A percentile compares a stretch with the other conserved stretches of the same genome.
These are phyloP conservation scores for Suhomyces maxii DNA, from an alignment of 1,139 yeast genomes.

Conservation along the genomic window DNA sequence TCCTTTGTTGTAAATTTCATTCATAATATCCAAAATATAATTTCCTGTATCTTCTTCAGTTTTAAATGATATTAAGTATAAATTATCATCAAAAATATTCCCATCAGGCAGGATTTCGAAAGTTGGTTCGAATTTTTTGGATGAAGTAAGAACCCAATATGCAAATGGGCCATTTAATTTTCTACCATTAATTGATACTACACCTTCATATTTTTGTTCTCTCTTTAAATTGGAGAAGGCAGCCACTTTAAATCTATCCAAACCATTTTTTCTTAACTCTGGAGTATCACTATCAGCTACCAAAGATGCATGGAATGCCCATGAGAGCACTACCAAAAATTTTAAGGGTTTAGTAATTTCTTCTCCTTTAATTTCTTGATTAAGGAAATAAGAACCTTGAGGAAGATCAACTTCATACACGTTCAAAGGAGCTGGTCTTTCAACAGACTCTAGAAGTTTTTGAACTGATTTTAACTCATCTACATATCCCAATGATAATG, in stretches of 20 bases:
- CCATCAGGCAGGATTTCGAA: constrained; percentile 78
- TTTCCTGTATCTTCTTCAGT: constrained; percentile 28
- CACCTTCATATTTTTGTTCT: constrained; percentile 54
- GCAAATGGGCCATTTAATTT: constrained; percentile 49
- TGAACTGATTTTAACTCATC: constrained; percentile 41
- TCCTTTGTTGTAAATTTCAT: constrained; percentile 58
- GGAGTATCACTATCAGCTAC: constrained; percentile 79
- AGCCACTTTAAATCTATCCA: constrained; percentile 67
- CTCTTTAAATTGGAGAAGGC: constrained; percentile 53
- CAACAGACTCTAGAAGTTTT: constrained; percentile 35
- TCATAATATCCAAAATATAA: constrained; percentile 57
- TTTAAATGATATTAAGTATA: constrained; percentile 58
- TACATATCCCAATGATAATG: constrained; percentile 56
- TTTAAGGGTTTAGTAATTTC: constrained; percentile 26
- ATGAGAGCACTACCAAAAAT: constrained; percentile 71
- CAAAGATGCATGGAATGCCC: constrained; percentile 85
- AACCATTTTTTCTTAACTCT: constrained; percentile 62
- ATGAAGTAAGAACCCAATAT: constrained; percentile 65
- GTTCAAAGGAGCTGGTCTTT: constrained; percentile 41
- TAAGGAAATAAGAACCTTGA: constrained; percentile 32
- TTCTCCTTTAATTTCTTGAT: constrained; percentile 20
- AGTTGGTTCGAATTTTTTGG: constrained; percentile 62
- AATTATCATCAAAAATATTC: constrained; percentile 44
- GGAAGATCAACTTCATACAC: constrained; percentile 60
- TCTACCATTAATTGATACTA: constrained; percentile 18